Base-by-base conservation (phyloP, 495 filamentous ascomycete genomes). In the Penicillium macrosclerotiorum region DNA sequence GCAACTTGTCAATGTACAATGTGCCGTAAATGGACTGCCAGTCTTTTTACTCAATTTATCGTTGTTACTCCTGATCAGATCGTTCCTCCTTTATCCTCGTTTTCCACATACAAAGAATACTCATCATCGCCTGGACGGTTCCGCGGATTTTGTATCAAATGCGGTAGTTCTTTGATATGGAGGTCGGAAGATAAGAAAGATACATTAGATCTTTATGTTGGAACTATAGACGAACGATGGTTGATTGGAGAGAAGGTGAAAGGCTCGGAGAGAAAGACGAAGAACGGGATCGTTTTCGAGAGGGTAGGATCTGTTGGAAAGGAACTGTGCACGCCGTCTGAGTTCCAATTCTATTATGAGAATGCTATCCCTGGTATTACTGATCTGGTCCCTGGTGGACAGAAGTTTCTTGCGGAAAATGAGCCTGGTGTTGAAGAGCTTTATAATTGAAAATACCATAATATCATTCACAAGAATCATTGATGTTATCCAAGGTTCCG, bases 21-120 rank as follows among this genome's bases (percentile, higher is more conserved):
- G 36, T 38, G 36, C 13, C 36, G 36, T 5, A 38, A 38, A 38
- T 38, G 36, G 36, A 38, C 17, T 22, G 36, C 36, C 5, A 38
- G 36, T 13, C 36, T 38, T 13, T 24, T 38, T 3, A 24, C 36
- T 23, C 36, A 38, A 11, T 38, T 38, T 12, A 24, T 38, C 19
- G 36, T 24, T 14, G 24, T 38, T 24, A 20, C 16, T 13, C 19
- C 36, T 3, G n/a, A 22, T 3, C 36, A 38, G 24, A 38, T 38
- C 1, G 36, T 38, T 24, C 36, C 36, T 2, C 18, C 36, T 38
- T 24, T 38, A 13, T 38, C 36, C 13, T 38, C 36, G 0, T 38
- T 38, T 23, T 5, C 17, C 7, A 2, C 19, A 8, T 38, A 38
- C 20, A 12, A 11, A 1, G 36, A 24, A 38, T 38, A 38, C 16